These are phyloP conservation scores for Pistacia integerrima DNA, from an alignment of 345 rosid genomes.

Conservation along the genomic window DNA sequence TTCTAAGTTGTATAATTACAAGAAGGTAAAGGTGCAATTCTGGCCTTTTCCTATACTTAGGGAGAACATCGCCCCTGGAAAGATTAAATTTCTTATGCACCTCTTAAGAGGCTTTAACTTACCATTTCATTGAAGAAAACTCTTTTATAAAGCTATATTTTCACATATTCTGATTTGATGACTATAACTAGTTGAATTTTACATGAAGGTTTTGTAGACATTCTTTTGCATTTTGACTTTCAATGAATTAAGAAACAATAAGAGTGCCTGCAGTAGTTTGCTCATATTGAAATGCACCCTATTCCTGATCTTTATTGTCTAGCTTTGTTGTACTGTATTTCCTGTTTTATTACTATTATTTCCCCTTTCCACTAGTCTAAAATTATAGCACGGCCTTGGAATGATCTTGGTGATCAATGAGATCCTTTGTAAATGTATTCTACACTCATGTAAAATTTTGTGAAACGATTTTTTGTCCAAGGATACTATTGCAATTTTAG, in stretches of 20 bases:
- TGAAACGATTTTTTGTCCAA: not conserved
- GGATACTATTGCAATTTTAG: not conserved
- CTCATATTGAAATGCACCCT: not conserved
- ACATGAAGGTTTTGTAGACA: not conserved
- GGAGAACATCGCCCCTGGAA: too few relatives aligned
- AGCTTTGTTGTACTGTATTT: not conserved
- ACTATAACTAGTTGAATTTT: not conserved
- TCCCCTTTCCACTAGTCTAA: not conserved
- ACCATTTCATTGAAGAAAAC: not conserved
- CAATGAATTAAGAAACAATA: not conserved
- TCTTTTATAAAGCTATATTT: not conserved
- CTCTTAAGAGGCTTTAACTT: not conserved
- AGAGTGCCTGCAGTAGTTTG: not conserved
- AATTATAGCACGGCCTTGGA: not conserved
- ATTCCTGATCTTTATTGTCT: not conserved
- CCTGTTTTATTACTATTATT: not conserved
- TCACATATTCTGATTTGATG: not conserved
- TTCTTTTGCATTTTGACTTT: not conserved
- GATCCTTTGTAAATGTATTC: not conserved
- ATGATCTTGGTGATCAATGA: not conserved
- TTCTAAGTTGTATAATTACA: not conserved
- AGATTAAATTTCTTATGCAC: not conserved
- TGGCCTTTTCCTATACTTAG: too few relatives aligned
- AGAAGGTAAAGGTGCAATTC: not conserved
- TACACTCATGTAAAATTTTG: too few relatives aligned